These are phyloP conservation scores for Tylopilus cervinicoccineus DNA, from an alignment of 768 basidiomycete species.

Conservation along the genomic window DNA sequence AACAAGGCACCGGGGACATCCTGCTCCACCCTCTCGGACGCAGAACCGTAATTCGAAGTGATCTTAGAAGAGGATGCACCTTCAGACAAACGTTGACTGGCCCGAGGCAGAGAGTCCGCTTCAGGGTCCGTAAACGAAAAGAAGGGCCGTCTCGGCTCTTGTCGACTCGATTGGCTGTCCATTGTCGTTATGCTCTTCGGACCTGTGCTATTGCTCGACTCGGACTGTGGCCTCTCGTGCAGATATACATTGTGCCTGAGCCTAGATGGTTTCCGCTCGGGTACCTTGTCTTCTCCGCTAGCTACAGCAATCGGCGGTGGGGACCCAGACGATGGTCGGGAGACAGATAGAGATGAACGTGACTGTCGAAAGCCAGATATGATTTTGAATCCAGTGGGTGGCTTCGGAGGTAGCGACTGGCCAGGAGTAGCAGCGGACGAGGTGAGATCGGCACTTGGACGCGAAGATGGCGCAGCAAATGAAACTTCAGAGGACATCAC, in stretches of 20 bases:
- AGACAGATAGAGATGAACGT: conserved; percentile 51
- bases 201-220: conserved; percentile 55
- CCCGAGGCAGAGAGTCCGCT: conserved; percentile 16
- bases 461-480: conserved; percentile 44
- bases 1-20: conserved; percentile 7
- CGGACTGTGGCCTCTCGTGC: conserved; percentile 51
- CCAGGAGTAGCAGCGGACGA: conserved; percentile 26
- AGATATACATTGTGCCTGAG: conserved; percentile 34
- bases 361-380: conserved; percentile 63
- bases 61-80: conserved; percentile 14
- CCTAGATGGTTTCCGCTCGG: conserved; percentile 33
- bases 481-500: conserved; percentile 57
- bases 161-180: conserved; percentile 40
- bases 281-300: conserved; percentile 18
- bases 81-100: conserved; percentile 19
- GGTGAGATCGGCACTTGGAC: conserved; percentile 45
- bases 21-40: conserved; percentile 7
- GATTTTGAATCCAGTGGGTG: conserved; percentile 62
- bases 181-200: conserved; percentile 57
- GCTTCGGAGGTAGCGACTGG: conserved; percentile 30
- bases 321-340: conserved; percentile 29
- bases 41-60: conserved; percentile 6
- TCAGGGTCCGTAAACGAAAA: conserved; percentile 32
- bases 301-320: conserved; percentile 27
- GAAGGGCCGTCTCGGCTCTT: conserved; percentile 35